These are phyloP conservation scores for Mucor saturninus DNA, from an alignment of 371 early-diverging fungal species.

Conservation along the genomic window DNA sequence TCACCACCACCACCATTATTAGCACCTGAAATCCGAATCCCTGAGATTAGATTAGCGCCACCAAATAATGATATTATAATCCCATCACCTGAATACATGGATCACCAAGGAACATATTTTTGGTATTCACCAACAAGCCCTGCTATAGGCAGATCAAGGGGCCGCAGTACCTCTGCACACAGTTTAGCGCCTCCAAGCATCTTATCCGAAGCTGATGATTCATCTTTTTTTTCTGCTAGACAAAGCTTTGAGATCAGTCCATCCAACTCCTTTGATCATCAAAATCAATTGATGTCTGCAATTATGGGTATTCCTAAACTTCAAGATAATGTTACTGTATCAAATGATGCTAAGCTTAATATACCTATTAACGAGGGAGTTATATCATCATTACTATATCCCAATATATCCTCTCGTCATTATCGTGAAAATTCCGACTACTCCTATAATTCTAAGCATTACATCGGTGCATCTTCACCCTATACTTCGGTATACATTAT, in stretches of 20 bases:
- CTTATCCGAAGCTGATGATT: slow-evolving; percentile 29
- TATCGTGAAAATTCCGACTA: neutral
- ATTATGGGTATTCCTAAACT: neutral
- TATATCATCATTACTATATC: neutral
- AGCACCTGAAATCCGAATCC: slow-evolving; percentile 27
- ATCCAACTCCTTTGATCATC: slow-evolving; percentile 16
- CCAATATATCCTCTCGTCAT: neutral
- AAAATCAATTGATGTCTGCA: neutral
- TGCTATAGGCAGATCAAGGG: slow-evolving; percentile 1
- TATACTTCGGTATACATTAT: neutral
- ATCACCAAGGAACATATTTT: neutral
- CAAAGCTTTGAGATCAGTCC: slow-evolving; percentile 32
- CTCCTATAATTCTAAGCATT: neutral
- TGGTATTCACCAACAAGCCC: neutral
- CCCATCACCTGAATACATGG: neutral
- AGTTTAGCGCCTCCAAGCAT: slow-evolving; percentile 23
- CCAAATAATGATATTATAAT: slow-evolving; percentile 17
- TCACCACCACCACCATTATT: slow-evolving; percentile 2
- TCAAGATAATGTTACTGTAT: neutral
- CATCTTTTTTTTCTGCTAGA: slow-evolving; percentile 34
- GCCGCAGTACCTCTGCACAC: neutral
- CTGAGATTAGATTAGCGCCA: slow-evolving; percentile 48
- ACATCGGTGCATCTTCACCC: neutral
- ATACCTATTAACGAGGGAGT: neutral
- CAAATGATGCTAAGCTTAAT: neutral